A percentile compares a stretch with the other conserved stretches of the same genome.
Conservation (phyloP, 257 asterid genomes). For the Thymus quinquecostatus region DNA sequence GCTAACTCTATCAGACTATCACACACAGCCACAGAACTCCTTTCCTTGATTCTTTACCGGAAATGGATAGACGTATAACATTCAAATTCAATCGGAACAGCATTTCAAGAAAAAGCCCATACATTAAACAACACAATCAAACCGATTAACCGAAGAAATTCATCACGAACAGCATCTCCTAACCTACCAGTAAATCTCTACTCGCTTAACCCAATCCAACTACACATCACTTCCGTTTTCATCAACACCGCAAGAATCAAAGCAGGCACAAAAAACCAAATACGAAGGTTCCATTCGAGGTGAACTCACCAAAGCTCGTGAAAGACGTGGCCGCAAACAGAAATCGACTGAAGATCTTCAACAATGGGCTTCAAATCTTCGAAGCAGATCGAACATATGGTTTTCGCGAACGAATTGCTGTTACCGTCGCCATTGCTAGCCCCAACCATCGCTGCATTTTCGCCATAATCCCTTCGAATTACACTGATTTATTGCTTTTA, state of each 20-base stretch:
- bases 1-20: background rate
- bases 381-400: slow-evolving; percentile 88
- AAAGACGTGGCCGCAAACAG: slow-evolving; percentile 94
- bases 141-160: no score
- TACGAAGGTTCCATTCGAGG: background rate
- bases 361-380: slow-evolving; percentile 90
- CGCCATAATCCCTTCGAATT: slow-evolving; percentile 1
- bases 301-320: slow-evolving; percentile 91
- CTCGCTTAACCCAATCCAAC: background rate
- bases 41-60: no score
- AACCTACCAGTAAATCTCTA: no score
- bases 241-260: background rate
- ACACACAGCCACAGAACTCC: no score
- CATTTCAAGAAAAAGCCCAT: no score
- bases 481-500: slow-evolving; percentile 26
- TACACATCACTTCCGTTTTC: background rate
- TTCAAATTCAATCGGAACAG: no score
- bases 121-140: no score
- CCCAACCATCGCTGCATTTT: slow-evolving; percentile 50
- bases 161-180: no score
- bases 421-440: slow-evolving; percentile 25
- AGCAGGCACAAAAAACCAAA: background rate
- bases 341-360: slow-evolving; percentile 89
- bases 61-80: no score
- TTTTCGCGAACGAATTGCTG: slow-evolving; percentile 58